These are phyloP conservation scores for Starmerella khaoyaiensis DNA, from an alignment of 805 yeast genomes.

Conservation along the genomic window DNA sequence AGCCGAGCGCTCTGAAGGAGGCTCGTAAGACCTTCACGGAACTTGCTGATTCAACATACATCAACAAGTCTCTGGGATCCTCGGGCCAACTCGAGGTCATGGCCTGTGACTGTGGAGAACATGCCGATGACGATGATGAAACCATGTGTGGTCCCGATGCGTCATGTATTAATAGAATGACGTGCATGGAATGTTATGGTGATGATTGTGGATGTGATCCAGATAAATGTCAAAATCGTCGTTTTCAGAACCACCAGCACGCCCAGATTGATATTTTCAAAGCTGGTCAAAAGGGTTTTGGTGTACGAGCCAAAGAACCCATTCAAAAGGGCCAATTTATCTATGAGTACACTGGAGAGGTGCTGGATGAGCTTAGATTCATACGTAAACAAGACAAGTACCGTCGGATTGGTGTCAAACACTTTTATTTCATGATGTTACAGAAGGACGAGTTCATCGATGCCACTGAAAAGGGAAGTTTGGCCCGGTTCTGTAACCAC, in stretches of 20 bases:
- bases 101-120: conserved; percentile 79
- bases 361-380: conserved; percentile 68
- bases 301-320: conserved; percentile 56
- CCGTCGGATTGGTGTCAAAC: conserved; percentile 45
- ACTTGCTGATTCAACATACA: conserved; percentile 49
- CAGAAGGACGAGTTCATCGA: conserved; percentile 88
- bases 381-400: conserved; percentile 61
- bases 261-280: conserved; percentile 68
- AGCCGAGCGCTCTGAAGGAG: conserved; percentile 33
- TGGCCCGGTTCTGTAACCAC: conserved; percentile 89
- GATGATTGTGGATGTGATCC: conserved; percentile 45
- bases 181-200: conserved; percentile 81
- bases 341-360: conserved; percentile 90
- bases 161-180: conserved; percentile 82
- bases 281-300: conserved; percentile 80
- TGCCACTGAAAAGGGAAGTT: conserved; percentile 78
- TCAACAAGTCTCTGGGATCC: conserved; percentile 47
- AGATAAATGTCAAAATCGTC: conserved; percentile 57
- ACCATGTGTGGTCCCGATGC: conserved; percentile 73
- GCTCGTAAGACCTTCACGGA: conserved; percentile 48
- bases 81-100: conserved; percentile 69
- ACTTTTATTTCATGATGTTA: conserved; percentile 92
- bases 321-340: conserved; percentile 57
- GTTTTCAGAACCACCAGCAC: conserved; percentile 68
- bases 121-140: conserved; percentile 3